These are phyloP conservation scores for Cicer yamashitae DNA, from an alignment of 306 rosid genomes.

Conservation along the genomic window DNA sequence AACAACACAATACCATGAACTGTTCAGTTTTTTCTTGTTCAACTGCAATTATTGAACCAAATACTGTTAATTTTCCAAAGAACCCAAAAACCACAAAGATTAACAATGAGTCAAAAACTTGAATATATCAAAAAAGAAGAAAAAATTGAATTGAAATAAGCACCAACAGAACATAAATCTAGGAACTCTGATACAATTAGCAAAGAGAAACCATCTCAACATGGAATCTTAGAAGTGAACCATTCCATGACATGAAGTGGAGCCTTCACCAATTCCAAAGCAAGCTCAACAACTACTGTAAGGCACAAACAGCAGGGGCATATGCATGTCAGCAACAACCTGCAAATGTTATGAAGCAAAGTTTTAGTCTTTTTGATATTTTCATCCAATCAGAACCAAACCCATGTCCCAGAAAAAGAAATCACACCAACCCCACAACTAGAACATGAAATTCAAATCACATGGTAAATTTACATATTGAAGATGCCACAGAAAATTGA, in stretches of 20 bases:
- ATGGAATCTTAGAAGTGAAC: slow-evolving; percentile 88
- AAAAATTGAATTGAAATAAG: not conserved
- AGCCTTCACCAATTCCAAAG: slow-evolving; percentile 75
- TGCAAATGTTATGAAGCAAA: slow-evolving; percentile 38
- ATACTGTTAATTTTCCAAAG: not conserved
- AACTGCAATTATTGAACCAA: slow-evolving; percentile 10
- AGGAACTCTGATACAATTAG: not conserved
- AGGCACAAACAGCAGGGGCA: slow-evolving; percentile 90
- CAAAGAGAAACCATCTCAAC: slow-evolving; percentile 35
- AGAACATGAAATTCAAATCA: slow-evolving; percentile 37
- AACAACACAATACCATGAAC: slow-evolving; percentile 14
- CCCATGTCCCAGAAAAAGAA: slow-evolving; percentile 8
- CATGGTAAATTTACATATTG: not conserved
- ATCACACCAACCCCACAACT: slow-evolving; percentile 1
- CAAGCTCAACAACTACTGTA: slow-evolving; percentile 84
- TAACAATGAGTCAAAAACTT: not conserved
- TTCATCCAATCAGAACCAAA: slow-evolving; percentile 23
- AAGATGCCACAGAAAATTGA: slow-evolving; percentile 15
- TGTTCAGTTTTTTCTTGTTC: not conserved
- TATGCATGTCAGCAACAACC: slow-evolving; percentile 76
- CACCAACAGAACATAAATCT: not conserved
- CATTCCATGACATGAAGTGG: slow-evolving; percentile 88
- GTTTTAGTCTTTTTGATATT: slow-evolving; percentile 11
- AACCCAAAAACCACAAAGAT: slow-evolving; percentile 15
- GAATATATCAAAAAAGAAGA: not conserved